These are phyloP conservation scores for Alternaria sp. DNA, from an alignment of 2,329 filamentous ascomycete species.

Conservation along the genomic window DNA sequence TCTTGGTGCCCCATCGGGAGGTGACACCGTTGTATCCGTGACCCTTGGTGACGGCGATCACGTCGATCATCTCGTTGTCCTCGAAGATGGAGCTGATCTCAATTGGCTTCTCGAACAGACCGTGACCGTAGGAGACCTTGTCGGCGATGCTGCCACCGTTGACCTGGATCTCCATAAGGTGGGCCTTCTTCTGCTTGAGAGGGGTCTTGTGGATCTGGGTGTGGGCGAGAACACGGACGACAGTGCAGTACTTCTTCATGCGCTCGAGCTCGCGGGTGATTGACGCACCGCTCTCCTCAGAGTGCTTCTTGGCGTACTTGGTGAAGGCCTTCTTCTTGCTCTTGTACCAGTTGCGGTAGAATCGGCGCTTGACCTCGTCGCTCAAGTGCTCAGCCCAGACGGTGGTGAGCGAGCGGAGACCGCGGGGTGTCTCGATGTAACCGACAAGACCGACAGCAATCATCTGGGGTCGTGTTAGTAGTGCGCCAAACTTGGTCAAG, in stretches of 20 bases:
- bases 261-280: conserved; percentile 98
- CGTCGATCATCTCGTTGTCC: conserved; percentile 99
- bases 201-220: conserved; percentile 99
- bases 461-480: conserved; percentile 71
- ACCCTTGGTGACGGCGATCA: conserved; percentile 99
- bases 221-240: conserved; percentile 98
- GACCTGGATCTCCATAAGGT: conserved; percentile 99
- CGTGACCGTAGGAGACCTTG: conserved; percentile 95
- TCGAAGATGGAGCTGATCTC: conserved; percentile 94
- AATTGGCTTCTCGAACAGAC: conserved; percentile 99
- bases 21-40: conserved; percentile 99
- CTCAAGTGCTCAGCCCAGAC: conserved; percentile 99
- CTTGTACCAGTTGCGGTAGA: conserved; percentile 99
- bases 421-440: conserved; percentile 99
- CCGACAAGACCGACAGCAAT: conserved; percentile 99
- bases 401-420: conserved; percentile 98
- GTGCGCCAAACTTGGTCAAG: conserved; percentile 62
- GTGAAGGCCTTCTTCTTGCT: conserved; percentile 99
- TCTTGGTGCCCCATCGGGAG: conserved; percentile 99
- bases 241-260: conserved; percentile 99
- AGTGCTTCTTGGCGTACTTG: conserved; percentile 99
- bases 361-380: conserved; percentile 98
- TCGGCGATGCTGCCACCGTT: conserved; percentile 95
- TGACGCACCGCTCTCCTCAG: conserved; percentile 86
- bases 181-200: conserved; percentile 99